Percentiles rank a stretch among this genome's conserved stretches.
Conservation (phyloP, 108 stramenopile species). For the Conticribra guillardii region DNA sequence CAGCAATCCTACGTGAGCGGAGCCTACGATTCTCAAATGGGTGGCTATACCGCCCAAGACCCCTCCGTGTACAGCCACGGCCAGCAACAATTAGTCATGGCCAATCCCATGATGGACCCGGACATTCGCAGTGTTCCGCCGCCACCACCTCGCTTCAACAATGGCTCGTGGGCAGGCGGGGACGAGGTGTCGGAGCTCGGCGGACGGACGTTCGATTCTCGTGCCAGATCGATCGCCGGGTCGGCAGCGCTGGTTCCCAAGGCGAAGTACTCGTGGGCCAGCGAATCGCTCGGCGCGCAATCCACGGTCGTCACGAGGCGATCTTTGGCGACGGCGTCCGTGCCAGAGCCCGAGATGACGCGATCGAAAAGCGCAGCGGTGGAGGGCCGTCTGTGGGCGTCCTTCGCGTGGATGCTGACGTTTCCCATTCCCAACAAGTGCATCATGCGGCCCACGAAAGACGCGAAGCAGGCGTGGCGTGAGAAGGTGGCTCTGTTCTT, state of each 20-base stretch:
- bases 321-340: constrained; percentile 37
- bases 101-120: background rate
- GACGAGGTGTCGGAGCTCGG: constrained; percentile 42
- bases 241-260: constrained; percentile 45
- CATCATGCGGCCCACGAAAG: constrained; percentile 37
- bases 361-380: background rate
- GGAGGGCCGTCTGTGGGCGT: constrained; percentile 38
- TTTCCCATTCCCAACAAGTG: constrained; percentile 50
- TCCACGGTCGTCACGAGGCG: constrained; percentile 51
- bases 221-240: constrained; percentile 48
- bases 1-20: constrained; percentile 30
- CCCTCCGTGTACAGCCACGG: constrained; percentile 37
- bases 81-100: constrained; percentile 26
- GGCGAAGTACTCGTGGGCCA: constrained; percentile 55
- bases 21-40: constrained; percentile 21
- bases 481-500: constrained; percentile 58
- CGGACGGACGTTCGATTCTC: constrained; percentile 47
- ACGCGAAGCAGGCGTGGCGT: constrained; percentile 62
- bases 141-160: constrained; percentile 20
- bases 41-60: constrained; percentile 24
- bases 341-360: constrained; percentile 34
- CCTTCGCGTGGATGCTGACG: constrained; percentile 39
- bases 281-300: constrained; percentile 39
- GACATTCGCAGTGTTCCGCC: constrained; percentile 20
- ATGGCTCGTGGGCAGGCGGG: constrained; percentile 10